Base-by-base conservation (phyloP, 768 basidiomycete species). In the Collybiopsis confluens region DNA sequence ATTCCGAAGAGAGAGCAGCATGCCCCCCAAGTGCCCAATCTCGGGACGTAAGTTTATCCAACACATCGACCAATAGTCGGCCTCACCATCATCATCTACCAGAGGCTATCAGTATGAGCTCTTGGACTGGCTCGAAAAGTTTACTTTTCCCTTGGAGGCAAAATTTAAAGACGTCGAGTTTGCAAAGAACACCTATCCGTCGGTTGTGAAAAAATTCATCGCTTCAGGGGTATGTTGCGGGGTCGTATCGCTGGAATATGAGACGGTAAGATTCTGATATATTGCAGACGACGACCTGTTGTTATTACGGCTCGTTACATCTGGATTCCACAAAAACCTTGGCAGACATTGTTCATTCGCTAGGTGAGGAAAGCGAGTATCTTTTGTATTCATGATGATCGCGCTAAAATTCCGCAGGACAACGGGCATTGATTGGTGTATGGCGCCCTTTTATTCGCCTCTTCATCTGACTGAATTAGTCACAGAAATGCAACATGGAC, bases 401-500 rank as follows among this genome's bases (percentile, higher is more conserved):
- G 15, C 30, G 26, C 16, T 42, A 6, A 11, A 16, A 40, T 28
- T 30, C 55, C 55, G n/a, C n/a, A 81, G 90, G 90, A 24, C 92
- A 93, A 65, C 79, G 91, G 21, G 92, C 88, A 0, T 90, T 92
- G 60, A 80, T 94, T 23, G 92, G 92, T 54, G 91, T 92, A 73
- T 52, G 85, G 73, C 35, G 61, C 35, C 38, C 43, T 50, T 45
- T 27, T 9, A 50, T 33, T 15, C 6, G 21, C 30, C n/a, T n/a
- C n/a, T n/a, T n/a, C n/a, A n/a, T n/a, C n/a, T n/a, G n/a, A n/a
- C n/a, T n/a, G n/a, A n/a, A n/a, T n/a, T n/a, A n/a, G n/a, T n/a
- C n/a, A n/a, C 65, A 90, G 81, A 90, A 92, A 84, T 93, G 91
- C 68, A 92, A 90, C 70, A 93, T 94, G 92, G 82, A 97, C 71